phyloP scores from a whole-genome alignment of 306 rosid species.

The Castanea sativa region DNA sequence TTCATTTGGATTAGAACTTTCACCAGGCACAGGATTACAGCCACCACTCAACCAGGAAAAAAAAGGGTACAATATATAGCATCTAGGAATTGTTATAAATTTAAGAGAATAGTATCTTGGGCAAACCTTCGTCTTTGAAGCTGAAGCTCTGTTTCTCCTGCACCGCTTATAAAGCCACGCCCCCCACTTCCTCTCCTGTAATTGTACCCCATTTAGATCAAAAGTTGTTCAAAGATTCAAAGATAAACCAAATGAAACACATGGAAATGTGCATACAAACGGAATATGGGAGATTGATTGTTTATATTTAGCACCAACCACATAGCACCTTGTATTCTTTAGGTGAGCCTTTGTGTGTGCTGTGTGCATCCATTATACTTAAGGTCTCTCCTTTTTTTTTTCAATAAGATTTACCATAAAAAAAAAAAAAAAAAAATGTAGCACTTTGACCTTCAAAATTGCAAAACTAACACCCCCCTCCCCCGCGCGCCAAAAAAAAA shows the following conservation, averaged over 20 bases:
- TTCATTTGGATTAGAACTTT: neutral
- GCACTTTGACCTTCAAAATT: neutral
- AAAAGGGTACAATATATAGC: constrained; percentile 10
- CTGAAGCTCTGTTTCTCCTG: constrained; percentile 99
- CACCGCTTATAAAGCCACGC: constrained; percentile 90
- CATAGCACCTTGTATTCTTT: neutral
- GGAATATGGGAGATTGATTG: neutral
- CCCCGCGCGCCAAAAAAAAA: neutral
- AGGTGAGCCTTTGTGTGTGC: too few species aligned
- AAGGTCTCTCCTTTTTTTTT: too few species aligned
- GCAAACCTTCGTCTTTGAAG: constrained; percentile 89
- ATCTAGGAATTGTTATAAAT: constrained; percentile 9
- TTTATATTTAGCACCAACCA: neutral
- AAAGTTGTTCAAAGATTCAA: constrained; percentile 11
- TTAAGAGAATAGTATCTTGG: constrained; percentile 18
- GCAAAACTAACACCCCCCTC: neutral
- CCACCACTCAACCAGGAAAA: neutral
- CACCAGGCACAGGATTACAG: neutral
- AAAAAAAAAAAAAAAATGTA: too few species aligned
- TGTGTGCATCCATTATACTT: too few species aligned
- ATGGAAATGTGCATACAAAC: constrained; percentile 4
- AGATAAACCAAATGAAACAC: constrained; percentile 3
- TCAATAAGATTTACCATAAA: too few species aligned
- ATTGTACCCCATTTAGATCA: constrained; percentile 17
- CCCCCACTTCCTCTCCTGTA: constrained; percentile 97